Evolutionary conservation across 2,329 filamentous ascomycete genomes (phyloP).

Genomic region (Macrophomina tecta): DNA sequence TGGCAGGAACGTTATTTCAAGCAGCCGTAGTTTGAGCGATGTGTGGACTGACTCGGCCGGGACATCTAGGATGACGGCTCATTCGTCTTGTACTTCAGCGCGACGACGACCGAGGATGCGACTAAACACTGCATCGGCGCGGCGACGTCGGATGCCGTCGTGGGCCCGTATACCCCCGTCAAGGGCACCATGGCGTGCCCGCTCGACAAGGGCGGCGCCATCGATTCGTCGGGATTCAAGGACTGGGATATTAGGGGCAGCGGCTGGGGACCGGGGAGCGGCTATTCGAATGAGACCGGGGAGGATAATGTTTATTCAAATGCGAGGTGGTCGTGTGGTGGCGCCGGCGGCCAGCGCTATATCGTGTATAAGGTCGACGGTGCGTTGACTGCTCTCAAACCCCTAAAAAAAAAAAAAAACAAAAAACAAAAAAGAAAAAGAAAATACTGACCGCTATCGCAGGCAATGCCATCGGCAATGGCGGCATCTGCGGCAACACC

Average conservation of each 20-base stretch:
- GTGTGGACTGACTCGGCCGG: too few species aligned
- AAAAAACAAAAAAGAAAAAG: not conserved
- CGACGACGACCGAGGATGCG: slow-evolving; percentile 49
- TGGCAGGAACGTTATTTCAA: too few species aligned
- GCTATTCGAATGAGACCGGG: slow-evolving; percentile 47
- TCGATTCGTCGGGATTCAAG: slow-evolving; percentile 66
- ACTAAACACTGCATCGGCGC: slow-evolving; percentile 64
- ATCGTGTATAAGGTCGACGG: slow-evolving; percentile 72
- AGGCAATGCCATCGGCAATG: slow-evolving; percentile 27
- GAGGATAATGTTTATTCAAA: slow-evolving; percentile 50
- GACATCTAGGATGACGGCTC: slow-evolving; percentile 33
- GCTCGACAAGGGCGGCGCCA: slow-evolving; percentile 59
- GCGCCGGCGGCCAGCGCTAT: slow-evolving; percentile 46
- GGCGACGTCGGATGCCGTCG: slow-evolving; percentile 55
- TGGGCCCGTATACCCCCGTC: slow-evolving; percentile 61
- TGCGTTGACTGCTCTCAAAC: slow-evolving; percentile 47
- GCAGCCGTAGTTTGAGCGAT: too few species aligned
- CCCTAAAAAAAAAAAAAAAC: not conserved
- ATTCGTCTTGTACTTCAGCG: slow-evolving; percentile 68
- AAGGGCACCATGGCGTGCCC: slow-evolving; percentile 59
- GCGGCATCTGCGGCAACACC: slow-evolving; percentile 26
- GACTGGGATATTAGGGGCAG: slow-evolving; percentile 24
- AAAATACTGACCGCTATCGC: not conserved
- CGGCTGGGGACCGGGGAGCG: slow-evolving; percentile 15
- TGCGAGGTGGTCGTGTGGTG: slow-evolving; percentile 17